Evolutionary conservation across 1,284 basidiomycete species (phyloP).

Genomic region (Cystobasidiaceae sp.): DNA sequence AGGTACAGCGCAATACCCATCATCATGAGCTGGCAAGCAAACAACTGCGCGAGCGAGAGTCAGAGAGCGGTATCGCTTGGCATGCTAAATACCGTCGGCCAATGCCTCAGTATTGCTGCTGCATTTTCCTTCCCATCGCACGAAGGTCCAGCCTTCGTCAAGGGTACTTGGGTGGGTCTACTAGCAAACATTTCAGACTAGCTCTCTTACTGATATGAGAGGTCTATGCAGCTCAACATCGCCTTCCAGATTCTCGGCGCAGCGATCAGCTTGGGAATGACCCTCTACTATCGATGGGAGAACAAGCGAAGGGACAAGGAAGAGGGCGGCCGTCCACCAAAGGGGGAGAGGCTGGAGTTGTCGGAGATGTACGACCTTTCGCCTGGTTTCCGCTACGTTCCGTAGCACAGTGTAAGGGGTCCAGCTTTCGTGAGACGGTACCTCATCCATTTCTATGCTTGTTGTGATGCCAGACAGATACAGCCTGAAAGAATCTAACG

Average conservation of each 20-base stretch:
- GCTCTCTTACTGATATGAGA: background rate
- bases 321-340: conserved; percentile 47
- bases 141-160: conserved; percentile 48
- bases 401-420: no score
- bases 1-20: conserved; percentile 20
- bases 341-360: background rate
- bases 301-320: conserved; percentile 47
- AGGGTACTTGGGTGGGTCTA: conserved; percentile 43
- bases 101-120: conserved; percentile 50
- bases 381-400: conserved; percentile 3
- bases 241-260: conserved; percentile 49
- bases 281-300: conserved; percentile 47
- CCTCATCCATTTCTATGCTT: no score
- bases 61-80: conserved; percentile 50
- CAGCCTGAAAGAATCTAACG: no score
- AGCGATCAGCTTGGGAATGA: conserved; percentile 46
- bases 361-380: background rate
- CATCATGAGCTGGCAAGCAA: conserved; percentile 44
- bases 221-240: conserved; percentile 46
- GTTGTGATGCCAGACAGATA: no score
- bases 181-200: background rate
- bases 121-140: conserved; percentile 49
- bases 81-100: conserved; percentile 49
- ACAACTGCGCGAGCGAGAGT: conserved; percentile 46
- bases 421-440: no score